Base-by-base conservation (phyloP, 768 basidiomycete species). In the Auriscalpium orientale region DNA sequence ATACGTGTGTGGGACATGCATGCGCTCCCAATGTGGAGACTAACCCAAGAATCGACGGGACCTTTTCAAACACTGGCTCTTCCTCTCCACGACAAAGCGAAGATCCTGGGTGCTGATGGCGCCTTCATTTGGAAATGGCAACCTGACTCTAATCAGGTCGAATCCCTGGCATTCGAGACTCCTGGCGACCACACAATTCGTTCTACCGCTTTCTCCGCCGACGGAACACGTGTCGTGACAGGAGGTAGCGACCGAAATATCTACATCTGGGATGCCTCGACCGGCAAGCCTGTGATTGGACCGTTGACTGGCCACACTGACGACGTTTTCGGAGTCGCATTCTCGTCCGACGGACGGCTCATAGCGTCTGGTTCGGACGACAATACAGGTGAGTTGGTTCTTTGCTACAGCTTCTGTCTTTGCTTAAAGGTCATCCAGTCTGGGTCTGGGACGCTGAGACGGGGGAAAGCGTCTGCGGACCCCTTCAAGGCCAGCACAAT, bases 241-340 rank as follows among this genome's bases (percentile, higher is more conserved):
- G 51, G 45, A 7, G 50, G 43, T 34, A 43, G 11, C 3, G 35
- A 59, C 52, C 33, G 21, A 15, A 13, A 35, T 6, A 47, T 59
- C 22, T 48, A 51, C 4, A 53, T 62, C 22, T 62, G 61, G 61
- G 28, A 62, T 18, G 53, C 56, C 1, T 43, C 54, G 9, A 54
- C 37, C n/a, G 60, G 60, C 20, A 49, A 46, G 48, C 13, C 53
- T 12, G 21, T 58, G 11, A 49, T 46, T 11, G 55, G 51, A 10
- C 61, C 62, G 34, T n/a, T 63, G 12, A 49, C 53, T 40, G 62
- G 62, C 22, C 62, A 63, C 18, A 13, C 33, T 1, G 60, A 44
- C 16, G 46, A 52, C 18, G 52, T 58, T 20, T 47, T 1, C 28
- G 57, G 48, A 51, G 55, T 62, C 35, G 46, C 44, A 36, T 60